Evolutionary conservation across 2,329 filamentous ascomycete genomes (phyloP).

Genomic region (Chrysoporthe puriensis): DNA sequence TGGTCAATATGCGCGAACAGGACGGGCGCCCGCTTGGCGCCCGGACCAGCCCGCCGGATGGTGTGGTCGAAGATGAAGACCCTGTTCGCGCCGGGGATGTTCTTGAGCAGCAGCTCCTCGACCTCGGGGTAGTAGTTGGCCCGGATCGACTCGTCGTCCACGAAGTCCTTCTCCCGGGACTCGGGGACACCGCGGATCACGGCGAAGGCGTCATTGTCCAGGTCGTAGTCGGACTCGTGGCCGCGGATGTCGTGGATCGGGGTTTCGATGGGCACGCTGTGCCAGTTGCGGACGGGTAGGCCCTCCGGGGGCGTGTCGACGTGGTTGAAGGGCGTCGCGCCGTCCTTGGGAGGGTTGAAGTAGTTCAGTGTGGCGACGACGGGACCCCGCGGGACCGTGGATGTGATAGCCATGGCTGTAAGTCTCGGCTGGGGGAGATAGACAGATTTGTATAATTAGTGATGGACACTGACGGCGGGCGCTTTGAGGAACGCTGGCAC

Average conservation of each 20-base stretch:
- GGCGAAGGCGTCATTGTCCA: slow-evolving; percentile 65
- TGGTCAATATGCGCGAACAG: slow-evolving; percentile 82
- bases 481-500: neutral
- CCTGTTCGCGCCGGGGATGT: slow-evolving; percentile 67
- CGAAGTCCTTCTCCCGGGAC: slow-evolving; percentile 63
- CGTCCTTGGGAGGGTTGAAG: slow-evolving; percentile 64
- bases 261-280: slow-evolving; percentile 53
- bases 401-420: slow-evolving; percentile 42
- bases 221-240: slow-evolving; percentile 35
- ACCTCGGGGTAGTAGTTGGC: slow-evolving; percentile 84
- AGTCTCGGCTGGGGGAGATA: no score
- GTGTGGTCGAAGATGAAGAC: slow-evolving; percentile 88
- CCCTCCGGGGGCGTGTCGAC: slow-evolving; percentile 67
- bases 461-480: neutral
- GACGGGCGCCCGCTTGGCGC: slow-evolving; percentile 69
- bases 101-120: slow-evolving; percentile 68
- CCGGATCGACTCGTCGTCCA: slow-evolving; percentile 70
- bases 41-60: slow-evolving; percentile 67
- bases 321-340: slow-evolving; percentile 65
- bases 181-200: slow-evolving; percentile 62
- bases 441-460: neutral
- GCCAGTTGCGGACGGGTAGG: slow-evolving; percentile 68
- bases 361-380: slow-evolving; percentile 68
- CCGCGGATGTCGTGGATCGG: slow-evolving; percentile 47
- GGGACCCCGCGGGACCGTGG: slow-evolving; percentile 57